A percentile compares a stretch with the other conserved stretches of the same genome.
Conservation (phyloP, 805 yeast species). For the Yueomyces sp. region DNA sequence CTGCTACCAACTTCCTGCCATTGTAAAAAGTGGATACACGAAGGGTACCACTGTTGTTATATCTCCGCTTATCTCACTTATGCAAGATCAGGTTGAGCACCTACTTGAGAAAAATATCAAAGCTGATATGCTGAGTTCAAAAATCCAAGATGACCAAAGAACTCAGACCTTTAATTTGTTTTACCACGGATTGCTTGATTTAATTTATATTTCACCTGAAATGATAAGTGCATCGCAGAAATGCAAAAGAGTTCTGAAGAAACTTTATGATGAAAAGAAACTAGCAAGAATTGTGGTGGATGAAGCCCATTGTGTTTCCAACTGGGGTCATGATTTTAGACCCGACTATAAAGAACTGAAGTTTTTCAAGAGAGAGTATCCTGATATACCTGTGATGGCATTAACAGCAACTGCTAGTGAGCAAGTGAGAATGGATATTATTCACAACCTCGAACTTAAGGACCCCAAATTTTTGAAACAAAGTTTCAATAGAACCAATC, state of each 20-base stretch:
- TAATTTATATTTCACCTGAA: slow-evolving; percentile 87
- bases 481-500: slow-evolving; percentile 82
- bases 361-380: slow-evolving; percentile 58
- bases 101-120: slow-evolving; percentile 49
- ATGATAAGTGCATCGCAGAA: slow-evolving; percentile 70
- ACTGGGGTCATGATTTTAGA: slow-evolving; percentile 98
- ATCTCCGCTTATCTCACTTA: slow-evolving; percentile 86
- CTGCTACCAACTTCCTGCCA: slow-evolving; percentile 91
- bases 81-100: slow-evolving; percentile 95
- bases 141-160: slow-evolving; percentile 49
- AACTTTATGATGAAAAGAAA: slow-evolving; percentile 37
- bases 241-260: slow-evolving; percentile 49
- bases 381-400: slow-evolving; percentile 85
- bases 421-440: slow-evolving; percentile 74
- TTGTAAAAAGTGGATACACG: slow-evolving; percentile 61
- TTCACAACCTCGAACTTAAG: slow-evolving; percentile 56
- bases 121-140: slow-evolving; percentile 85
- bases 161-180: slow-evolving; percentile 49
- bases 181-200: slow-evolving; percentile 50
- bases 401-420: slow-evolving; percentile 95
- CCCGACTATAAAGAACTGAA: slow-evolving; percentile 85
- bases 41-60: slow-evolving; percentile 81
- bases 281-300: slow-evolving; percentile 86
- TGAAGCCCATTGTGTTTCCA: slow-evolving; percentile 95
- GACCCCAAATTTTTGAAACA: slow-evolving; percentile 63